Percentiles rank a stretch among this genome's conserved stretches.
Evolutionary conservation across 2,329 filamentous ascomycete genomes (phyloP).

Genomic region (Sarocladium brachiariae): DNA sequence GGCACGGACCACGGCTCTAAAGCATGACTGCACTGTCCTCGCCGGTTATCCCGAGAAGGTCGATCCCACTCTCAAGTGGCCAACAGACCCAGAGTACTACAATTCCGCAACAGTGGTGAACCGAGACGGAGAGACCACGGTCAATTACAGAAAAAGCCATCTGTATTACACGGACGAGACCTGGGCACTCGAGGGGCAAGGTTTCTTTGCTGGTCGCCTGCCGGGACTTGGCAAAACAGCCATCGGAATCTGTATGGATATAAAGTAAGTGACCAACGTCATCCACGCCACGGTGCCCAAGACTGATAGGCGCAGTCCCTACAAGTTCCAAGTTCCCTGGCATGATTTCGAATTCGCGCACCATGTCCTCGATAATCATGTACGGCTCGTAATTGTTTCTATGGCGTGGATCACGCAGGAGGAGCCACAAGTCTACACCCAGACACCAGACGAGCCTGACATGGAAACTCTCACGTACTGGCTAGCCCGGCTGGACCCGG

Average conservation of each 20-base stretch:
- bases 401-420: slow-evolving; percentile 73
- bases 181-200: slow-evolving; percentile 51
- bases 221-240: slow-evolving; percentile 43
- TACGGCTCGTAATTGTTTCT: slow-evolving; percentile 60
- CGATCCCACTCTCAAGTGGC: slow-evolving; percentile 43
- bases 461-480: slow-evolving; percentile 70
- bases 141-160: slow-evolving; percentile 54
- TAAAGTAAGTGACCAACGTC: slow-evolving; percentile 41
- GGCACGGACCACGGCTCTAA: slow-evolving; percentile 60
- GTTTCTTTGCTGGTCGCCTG: slow-evolving; percentile 41
- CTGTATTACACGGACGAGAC: slow-evolving; percentile 55
- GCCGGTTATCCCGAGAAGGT: slow-evolving; percentile 70
- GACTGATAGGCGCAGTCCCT: slow-evolving; percentile 20
- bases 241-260: slow-evolving; percentile 53
- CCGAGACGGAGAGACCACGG: slow-evolving; percentile 51
- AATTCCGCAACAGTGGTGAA: slow-evolving; percentile 49
- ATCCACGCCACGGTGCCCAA: not conserved
- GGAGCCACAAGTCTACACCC: slow-evolving; percentile 38
- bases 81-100: slow-evolving; percentile 46
- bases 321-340: slow-evolving; percentile 34
- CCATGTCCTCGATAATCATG: slow-evolving; percentile 48
- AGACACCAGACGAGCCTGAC: slow-evolving; percentile 52
- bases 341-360: slow-evolving; percentile 37
- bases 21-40: slow-evolving; percentile 60
- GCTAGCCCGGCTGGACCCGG: slow-evolving; percentile 62